These are phyloP conservation scores for Lecanicillium sp. DNA, from an alignment of 2,329 filamentous ascomycete species.

Conservation along the genomic window DNA sequence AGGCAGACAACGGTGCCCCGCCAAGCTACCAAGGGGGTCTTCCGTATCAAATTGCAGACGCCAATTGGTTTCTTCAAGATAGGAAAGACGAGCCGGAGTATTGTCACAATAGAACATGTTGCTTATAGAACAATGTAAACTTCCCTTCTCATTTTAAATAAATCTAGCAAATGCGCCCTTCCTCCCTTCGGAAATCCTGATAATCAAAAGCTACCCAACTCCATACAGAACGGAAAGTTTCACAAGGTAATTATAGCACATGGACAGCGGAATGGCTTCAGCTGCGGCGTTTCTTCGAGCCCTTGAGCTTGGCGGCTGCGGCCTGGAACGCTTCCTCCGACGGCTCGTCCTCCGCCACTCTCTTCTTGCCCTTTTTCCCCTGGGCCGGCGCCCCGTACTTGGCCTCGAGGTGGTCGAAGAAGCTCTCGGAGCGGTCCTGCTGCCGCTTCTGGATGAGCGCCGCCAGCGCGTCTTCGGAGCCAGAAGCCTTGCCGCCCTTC, in stretches of 20 bases:
- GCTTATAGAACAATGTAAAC: too few relatives aligned
- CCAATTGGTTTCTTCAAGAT: too few relatives aligned
- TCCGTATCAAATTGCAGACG: too few relatives aligned
- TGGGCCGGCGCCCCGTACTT: slow-evolving; percentile 56
- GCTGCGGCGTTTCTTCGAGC: slow-evolving; percentile 17
- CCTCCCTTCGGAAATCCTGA: too few relatives aligned
- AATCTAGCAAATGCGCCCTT: too few relatives aligned
- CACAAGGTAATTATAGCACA: background rate
- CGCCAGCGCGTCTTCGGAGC: slow-evolving; percentile 53
- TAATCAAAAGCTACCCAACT: background rate
- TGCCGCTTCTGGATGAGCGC: slow-evolving; percentile 71
- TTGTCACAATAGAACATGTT: too few relatives aligned
- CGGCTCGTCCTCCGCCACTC: slow-evolving; percentile 55
- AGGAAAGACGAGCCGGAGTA: too few relatives aligned
- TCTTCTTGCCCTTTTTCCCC: slow-evolving; percentile 36
- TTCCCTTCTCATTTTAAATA: too few relatives aligned
- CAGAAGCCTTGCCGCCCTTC: slow-evolving; percentile 21
- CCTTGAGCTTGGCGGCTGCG: slow-evolving; percentile 44
- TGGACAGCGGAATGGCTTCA: background rate
- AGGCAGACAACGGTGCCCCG: too few relatives aligned
- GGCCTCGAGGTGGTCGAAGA: slow-evolving; percentile 68
- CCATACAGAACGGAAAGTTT: slow-evolving; percentile 1
- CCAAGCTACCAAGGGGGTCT: too few relatives aligned
- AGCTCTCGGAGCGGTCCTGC: slow-evolving; percentile 51
- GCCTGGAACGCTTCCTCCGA: slow-evolving; percentile 57